Percentiles rank a stretch among this genome's conserved stretches.
These are phyloP conservation scores for Posidonia australis DNA, from an alignment of 106 monocot species.

Conservation along the genomic window DNA sequence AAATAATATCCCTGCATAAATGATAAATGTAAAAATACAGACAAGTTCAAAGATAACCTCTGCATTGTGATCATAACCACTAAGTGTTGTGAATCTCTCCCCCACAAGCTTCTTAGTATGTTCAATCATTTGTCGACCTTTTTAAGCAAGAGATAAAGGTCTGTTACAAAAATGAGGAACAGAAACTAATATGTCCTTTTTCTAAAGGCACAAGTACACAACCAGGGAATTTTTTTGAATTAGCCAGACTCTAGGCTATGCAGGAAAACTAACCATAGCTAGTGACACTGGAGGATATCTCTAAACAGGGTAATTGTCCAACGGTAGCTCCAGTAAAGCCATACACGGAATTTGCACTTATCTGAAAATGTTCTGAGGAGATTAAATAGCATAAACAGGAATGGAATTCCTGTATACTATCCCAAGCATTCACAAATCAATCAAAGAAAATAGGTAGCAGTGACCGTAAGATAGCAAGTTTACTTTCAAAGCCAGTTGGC, in stretches of 20 bases:
- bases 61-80: conserved; percentile 91
- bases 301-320: conserved; percentile 95
- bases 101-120: conserved; percentile 97
- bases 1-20: neutral
- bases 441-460: neutral
- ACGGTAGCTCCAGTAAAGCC: conserved; percentile 98
- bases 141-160: conserved; percentile 10
- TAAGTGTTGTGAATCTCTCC: conserved; percentile 76
- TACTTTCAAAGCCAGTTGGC: conserved; percentile 95
- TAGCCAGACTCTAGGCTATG: neutral
- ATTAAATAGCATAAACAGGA: conserved; percentile 6
- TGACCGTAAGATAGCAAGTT: conserved; percentile 3
- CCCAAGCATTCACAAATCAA: neutral
- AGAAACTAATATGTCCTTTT: too few species aligned
- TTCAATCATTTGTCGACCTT: conserved; percentile 99
- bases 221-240: too few species aligned
- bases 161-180: neutral
- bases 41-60: conserved; percentile 37
- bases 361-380: conserved; percentile 30
- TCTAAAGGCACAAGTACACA: neutral
- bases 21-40: neutral
- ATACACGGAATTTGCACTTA: conserved; percentile 99
- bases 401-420: neutral
- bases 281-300: conserved; percentile 98
- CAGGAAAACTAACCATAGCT: conserved; percentile 75